Conservation (phyloP, 2,329 filamentous ascomycete genomes). For the Pseudogymnoascus sp. region DNA sequence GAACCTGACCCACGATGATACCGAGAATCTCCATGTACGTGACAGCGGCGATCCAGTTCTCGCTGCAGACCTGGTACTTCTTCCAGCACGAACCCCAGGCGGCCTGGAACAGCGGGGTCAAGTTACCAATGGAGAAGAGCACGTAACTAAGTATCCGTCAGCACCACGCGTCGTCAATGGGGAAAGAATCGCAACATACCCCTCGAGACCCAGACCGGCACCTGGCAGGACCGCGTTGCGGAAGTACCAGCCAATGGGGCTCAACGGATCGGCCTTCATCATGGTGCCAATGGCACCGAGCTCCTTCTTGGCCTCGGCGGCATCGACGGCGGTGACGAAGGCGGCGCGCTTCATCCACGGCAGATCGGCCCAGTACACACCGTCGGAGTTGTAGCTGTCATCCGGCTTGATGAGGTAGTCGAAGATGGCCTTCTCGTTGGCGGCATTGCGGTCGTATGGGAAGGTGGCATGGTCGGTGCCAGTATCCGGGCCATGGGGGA, state of each 20-base stretch:
- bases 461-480: slow-evolving; percentile 25
- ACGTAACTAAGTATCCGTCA: slow-evolving; percentile 58
- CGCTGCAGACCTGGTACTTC: slow-evolving; percentile 56
- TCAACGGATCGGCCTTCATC: slow-evolving; percentile 80
- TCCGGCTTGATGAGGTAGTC: slow-evolving; percentile 77
- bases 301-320: slow-evolving; percentile 63
- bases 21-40: slow-evolving; percentile 90
- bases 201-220: slow-evolving; percentile 86
- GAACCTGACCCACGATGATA: slow-evolving; percentile 89
- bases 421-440: slow-evolving; percentile 57
- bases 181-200: slow-evolving; percentile 36
- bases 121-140: slow-evolving; percentile 92
- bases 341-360: slow-evolving; percentile 60
- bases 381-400: slow-evolving; percentile 76
- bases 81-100: slow-evolving; percentile 78
- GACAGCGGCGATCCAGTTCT: slow-evolving; percentile 76
- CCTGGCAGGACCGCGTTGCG: slow-evolving; percentile 87
- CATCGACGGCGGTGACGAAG: slow-evolving; percentile 73
- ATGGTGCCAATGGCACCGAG: slow-evolving; percentile 62
- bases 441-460: slow-evolving; percentile 17
- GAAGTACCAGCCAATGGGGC: slow-evolving; percentile 80
- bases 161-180: neutral
- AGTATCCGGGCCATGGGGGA: slow-evolving; percentile 30
- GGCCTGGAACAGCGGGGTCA: slow-evolving; percentile 72
- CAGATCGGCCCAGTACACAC: slow-evolving; percentile 90